phyloP scores from a whole-genome alignment of 2,329 filamentous ascomycete species.

The Clarireedia homoeocarpa region DNA sequence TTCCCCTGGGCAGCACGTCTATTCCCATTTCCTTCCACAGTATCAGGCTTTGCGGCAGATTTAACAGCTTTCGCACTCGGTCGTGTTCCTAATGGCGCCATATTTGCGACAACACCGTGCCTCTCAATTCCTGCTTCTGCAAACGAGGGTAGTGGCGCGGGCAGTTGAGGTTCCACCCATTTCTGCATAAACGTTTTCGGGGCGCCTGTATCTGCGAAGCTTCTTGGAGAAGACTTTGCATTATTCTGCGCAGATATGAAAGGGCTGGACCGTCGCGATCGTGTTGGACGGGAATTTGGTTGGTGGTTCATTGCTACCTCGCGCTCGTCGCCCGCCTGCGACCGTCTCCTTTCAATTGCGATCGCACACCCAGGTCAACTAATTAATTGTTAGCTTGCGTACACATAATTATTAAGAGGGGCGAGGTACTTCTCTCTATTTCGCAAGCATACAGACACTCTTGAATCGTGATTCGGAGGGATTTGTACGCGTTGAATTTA shows the following conservation, averaged over 20 bases:
- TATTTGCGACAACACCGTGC: conserved; percentile 71
- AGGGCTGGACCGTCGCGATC: conserved; percentile 26
- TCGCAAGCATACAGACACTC: conserved; percentile 15
- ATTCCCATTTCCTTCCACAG: conserved; percentile 11
- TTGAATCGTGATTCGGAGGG: conserved; percentile 14
- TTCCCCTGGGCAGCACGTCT: conserved; percentile 13
- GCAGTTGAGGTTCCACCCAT: conserved; percentile 51
- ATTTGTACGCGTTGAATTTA: conserved; percentile 15
- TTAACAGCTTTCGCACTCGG: conserved; percentile 56
- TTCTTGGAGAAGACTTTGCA: conserved; percentile 9
- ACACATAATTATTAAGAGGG: not conserved
- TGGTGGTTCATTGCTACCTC: conserved; percentile 11
- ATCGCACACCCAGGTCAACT: conserved; percentile 18
- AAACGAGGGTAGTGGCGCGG: conserved; percentile 56
- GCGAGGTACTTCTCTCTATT: conserved; percentile 19
- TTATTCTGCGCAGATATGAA: conserved; percentile 15
- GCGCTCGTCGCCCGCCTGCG: conserved; percentile 13
- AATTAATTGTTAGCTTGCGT: conserved; percentile 18
- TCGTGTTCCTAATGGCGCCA: conserved; percentile 71
- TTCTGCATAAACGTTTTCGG: conserved; percentile 27
- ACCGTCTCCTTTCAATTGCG: conserved; percentile 18
- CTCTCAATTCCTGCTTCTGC: conserved; percentile 65
- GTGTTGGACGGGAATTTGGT: conserved; percentile 20
- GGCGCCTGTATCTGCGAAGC: conserved; percentile 12
- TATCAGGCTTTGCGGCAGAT: conserved; percentile 25